A percentile compares a stretch with the other conserved stretches of the same genome.
phyloP scores from a whole-genome alignment of 805 yeast species.

The Yarrowia alimentaria region DNA sequence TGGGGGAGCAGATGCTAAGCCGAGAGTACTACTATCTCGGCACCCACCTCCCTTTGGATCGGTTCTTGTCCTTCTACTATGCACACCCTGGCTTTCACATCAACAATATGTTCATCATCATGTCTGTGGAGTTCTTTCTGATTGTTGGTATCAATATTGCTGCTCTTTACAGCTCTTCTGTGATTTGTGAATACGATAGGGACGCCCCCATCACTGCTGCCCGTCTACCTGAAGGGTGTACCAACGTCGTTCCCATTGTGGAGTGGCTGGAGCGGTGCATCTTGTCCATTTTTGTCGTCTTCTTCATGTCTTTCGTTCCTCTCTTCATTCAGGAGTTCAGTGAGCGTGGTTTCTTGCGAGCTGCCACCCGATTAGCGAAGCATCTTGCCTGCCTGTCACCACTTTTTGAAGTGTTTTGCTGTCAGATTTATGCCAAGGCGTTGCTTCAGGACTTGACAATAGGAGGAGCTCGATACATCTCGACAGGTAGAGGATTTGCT shows the following conservation, averaged over 20 bases:
- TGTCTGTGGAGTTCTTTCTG: slow-evolving; percentile 64
- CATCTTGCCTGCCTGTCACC: slow-evolving; percentile 74
- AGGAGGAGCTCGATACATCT: slow-evolving; percentile 80
- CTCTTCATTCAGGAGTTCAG: slow-evolving; percentile 72
- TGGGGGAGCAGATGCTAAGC: slow-evolving; percentile 85
- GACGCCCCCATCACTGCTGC: slow-evolving; percentile 60
- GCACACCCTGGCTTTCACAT: slow-evolving; percentile 87
- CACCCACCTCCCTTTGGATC: slow-evolving; percentile 70
- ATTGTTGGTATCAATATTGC: slow-evolving; percentile 60
- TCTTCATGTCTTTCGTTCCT: slow-evolving; percentile 72
- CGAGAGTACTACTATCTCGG: slow-evolving; percentile 79
- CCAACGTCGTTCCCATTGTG: slow-evolving; percentile 65
- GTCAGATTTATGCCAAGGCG: slow-evolving; percentile 71
- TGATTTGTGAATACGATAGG: slow-evolving; percentile 59
- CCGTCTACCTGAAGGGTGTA: slow-evolving; percentile 66
- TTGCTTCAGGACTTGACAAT: slow-evolving; percentile 63
- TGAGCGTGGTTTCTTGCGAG: slow-evolving; percentile 73
- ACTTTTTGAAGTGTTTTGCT: slow-evolving; percentile 74
- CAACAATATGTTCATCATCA: slow-evolving; percentile 69
- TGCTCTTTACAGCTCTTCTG: slow-evolving; percentile 59
- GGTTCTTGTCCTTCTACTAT: slow-evolving; percentile 75
- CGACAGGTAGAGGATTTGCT: slow-evolving; percentile 82
- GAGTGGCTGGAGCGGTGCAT: slow-evolving; percentile 74
- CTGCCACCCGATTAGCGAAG: slow-evolving; percentile 58
- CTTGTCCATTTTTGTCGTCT: slow-evolving; percentile 69